phyloP scores from a whole-genome alignment of 1,139 yeast genomes.

The Geotrichum bryndzae region DNA sequence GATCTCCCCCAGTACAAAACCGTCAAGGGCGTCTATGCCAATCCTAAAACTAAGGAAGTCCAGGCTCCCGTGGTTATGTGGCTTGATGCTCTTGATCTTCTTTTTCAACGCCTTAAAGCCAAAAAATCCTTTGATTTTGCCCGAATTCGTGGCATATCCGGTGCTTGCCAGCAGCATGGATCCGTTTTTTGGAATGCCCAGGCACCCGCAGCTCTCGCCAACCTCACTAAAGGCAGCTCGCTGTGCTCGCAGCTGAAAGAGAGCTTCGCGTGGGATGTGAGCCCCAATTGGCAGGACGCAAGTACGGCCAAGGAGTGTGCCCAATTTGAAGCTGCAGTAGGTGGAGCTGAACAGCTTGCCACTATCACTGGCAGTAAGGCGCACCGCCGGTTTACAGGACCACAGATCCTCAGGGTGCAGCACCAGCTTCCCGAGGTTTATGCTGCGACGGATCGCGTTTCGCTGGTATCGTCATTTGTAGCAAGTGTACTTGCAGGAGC shows the following conservation, averaged over 20 bases:
- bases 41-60: constrained; percentile 31
- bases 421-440: constrained; percentile 51
- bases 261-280: constrained; percentile 56
- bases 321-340: constrained; percentile 54
- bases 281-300: constrained; percentile 96
- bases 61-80: constrained; percentile 85
- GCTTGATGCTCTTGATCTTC: constrained; percentile 72
- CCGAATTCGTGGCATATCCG: constrained; percentile 64
- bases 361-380: constrained; percentile 76
- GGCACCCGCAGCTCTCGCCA: constrained; percentile 41
- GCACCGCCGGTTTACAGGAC: constrained; percentile 84
- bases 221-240: constrained; percentile 16
- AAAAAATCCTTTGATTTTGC: constrained; percentile 50
- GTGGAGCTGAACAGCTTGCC: constrained; percentile 63
- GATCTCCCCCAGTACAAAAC: constrained; percentile 57
- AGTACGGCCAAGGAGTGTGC: constrained; percentile 68
- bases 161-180: constrained; percentile 92
- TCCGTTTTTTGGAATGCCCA: constrained; percentile 68
- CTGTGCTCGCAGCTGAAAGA: constrained; percentile 23
- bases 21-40: constrained; percentile 61
- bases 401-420: constrained; percentile 74
- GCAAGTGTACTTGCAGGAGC: constrained; percentile 65
- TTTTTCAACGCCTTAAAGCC: constrained; percentile 50
- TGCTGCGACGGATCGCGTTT: constrained; percentile 52
- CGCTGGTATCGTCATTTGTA: constrained; percentile 73